Percentiles rank a stretch among this genome's conserved stretches.
These are phyloP conservation scores for Irpex lacteus DNA, from an alignment of 1,284 basidiomycete species.

Conservation along the genomic window DNA sequence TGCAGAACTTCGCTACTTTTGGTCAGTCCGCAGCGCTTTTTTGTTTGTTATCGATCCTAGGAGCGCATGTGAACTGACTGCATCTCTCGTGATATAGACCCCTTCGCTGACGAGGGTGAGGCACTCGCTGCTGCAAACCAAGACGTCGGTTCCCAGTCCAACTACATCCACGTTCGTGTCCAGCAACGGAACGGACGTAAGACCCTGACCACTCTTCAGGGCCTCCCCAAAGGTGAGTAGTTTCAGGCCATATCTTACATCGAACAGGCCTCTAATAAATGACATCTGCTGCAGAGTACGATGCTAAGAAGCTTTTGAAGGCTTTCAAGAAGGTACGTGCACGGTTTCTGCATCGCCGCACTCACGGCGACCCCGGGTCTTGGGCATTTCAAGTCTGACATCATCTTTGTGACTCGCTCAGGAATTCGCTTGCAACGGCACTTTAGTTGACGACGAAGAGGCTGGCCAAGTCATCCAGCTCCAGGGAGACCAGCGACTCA, in stretches of 20 bases:
- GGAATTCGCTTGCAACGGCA: slow-evolving; percentile 99
- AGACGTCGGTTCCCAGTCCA: slow-evolving; percentile 79
- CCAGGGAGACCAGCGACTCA: slow-evolving; percentile 95
- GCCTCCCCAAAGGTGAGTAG: slow-evolving; percentile 83
- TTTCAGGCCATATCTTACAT: neutral
- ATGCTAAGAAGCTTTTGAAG: slow-evolving; percentile 97
- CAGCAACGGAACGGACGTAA: slow-evolving; percentile 99
- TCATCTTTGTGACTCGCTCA: slow-evolving; percentile 29
- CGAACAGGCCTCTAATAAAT: slow-evolving; percentile 5
- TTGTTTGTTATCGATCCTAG: slow-evolving; percentile 32
- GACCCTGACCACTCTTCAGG: slow-evolving; percentile 97
- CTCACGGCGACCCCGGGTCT: neutral
- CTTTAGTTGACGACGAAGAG: slow-evolving; percentile 94
- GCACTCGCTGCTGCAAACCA: slow-evolving; percentile 66
- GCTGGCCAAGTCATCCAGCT: slow-evolving; percentile 98
- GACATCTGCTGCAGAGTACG: slow-evolving; percentile 70
- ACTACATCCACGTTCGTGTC: slow-evolving; percentile 95
- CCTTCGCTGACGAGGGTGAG: slow-evolving; percentile 91
- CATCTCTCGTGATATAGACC: slow-evolving; percentile 53
- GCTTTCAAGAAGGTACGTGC: slow-evolving; percentile 88
- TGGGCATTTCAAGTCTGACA: slow-evolving; percentile 7
- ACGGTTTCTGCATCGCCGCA: slow-evolving; percentile 1
- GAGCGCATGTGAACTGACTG: slow-evolving; percentile 13
- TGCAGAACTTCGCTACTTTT: slow-evolving; percentile 83
- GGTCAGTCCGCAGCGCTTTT: slow-evolving; percentile 43